These are phyloP conservation scores for Mesotaenium endlicherianum DNA, from an alignment of 139 green algal species.

Conservation along the genomic window DNA sequence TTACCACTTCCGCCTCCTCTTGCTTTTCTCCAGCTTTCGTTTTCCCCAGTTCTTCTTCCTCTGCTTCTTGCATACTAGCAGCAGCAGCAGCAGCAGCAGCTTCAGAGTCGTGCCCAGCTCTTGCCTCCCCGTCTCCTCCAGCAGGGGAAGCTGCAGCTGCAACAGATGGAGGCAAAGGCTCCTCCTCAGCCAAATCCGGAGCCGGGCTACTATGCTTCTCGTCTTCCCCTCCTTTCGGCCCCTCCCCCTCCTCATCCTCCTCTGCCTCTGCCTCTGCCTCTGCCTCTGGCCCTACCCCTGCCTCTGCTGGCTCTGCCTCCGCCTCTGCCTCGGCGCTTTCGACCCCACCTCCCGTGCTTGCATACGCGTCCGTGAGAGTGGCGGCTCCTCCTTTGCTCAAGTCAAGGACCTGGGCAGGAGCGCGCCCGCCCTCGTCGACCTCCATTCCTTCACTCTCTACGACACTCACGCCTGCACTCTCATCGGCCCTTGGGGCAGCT, in stretches of 20 bases:
- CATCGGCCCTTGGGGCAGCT: too few relatives aligned
- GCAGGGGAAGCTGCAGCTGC: too few relatives aligned
- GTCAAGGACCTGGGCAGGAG: too few relatives aligned
- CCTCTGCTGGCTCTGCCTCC: not conserved
- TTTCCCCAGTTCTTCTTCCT: not conserved
- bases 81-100: not conserved
- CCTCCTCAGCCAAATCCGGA: too few relatives aligned
- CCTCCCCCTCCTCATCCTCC: not conserved
- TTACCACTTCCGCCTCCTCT: slow-evolving; percentile 2
- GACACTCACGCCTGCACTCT: too few relatives aligned
- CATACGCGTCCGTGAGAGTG: too few relatives aligned
- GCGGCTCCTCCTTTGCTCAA: too few relatives aligned
- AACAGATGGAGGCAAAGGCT: not conserved
- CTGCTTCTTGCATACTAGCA: not conserved
- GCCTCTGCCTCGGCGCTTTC: not conserved
- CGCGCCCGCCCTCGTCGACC: too few relatives aligned
- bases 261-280: slow-evolving; percentile 2
- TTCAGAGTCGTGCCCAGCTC: not conserved
- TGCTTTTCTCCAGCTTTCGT: not conserved
- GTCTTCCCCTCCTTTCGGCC: not conserved
- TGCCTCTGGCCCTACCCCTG: not conserved
- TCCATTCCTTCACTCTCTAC: too few relatives aligned
- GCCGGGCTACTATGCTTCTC: too few relatives aligned
- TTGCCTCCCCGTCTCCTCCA: not conserved
- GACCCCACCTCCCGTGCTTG: not conserved